These are phyloP conservation scores for Rauvolfia tetraphylla DNA, from an alignment of 257 asterid species.

Conservation along the genomic window DNA sequence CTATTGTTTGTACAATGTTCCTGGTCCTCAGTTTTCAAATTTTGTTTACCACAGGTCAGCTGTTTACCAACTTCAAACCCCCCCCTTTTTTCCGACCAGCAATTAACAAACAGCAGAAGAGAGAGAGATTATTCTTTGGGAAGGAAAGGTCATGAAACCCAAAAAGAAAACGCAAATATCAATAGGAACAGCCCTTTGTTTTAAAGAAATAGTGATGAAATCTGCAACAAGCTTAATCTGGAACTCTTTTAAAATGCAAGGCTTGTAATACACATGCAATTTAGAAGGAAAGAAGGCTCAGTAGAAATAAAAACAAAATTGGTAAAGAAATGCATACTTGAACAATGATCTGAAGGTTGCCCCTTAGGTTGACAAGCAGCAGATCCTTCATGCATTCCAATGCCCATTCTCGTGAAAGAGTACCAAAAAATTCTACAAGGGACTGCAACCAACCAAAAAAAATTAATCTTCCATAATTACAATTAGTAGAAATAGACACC, in stretches of 20 bases:
- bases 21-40: background rate
- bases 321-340: slow-evolving; percentile 48
- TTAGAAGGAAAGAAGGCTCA: background rate
- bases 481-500: slow-evolving; percentile 11
- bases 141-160: background rate
- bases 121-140: background rate
- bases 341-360: slow-evolving; percentile 96
- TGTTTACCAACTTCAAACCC: background rate
- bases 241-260: background rate
- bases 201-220: background rate
- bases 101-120: background rate
- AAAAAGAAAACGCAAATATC: background rate
- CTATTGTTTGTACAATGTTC: background rate
- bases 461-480: slow-evolving; percentile 9
- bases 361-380: slow-evolving; percentile 78
- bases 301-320: no score
- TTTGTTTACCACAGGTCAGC: background rate
- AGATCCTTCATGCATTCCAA: slow-evolving; percentile 97
- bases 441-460: slow-evolving; percentile 41
- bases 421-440: slow-evolving; percentile 91
- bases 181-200: background rate
- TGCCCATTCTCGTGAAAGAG: slow-evolving; percentile 93
- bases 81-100: background rate
- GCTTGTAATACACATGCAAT: no score
- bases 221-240: background rate